Base-by-base conservation (phyloP, 1,284 basidiomycete genomes). In the Trametes versicolor region DNA sequence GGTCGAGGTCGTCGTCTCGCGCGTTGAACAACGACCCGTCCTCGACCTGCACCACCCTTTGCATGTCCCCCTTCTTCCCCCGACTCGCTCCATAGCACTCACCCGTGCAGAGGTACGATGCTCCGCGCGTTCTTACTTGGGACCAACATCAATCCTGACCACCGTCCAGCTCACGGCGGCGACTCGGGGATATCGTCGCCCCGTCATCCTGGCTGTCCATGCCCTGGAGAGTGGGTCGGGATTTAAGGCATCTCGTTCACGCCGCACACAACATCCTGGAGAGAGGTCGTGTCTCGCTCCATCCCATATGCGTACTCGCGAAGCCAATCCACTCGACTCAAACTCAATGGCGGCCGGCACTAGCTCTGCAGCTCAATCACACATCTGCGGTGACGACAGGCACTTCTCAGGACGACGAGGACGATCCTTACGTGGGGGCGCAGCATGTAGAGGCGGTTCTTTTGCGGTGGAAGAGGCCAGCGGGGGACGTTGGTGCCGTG, bases 121-220 rank as follows among this genome's bases (percentile, higher is more conserved):
- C 55, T 19, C 25, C 10, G 25, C 27, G 21, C 10, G 34, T 2
- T 37, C 41, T 56, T 23, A 13, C 21, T 34, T 15, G 43, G 37
- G 25, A 21, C 29, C 10, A 23, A 17, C 47, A 27, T 43, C 2
- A 49, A 12, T 23, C 43, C 58, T 66, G 17, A 65, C 55, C 15
- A n/a, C 2, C 56, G 13, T 63, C 52, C 65, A 71, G 69, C 64
- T 67, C 66, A 70, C 68, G 72, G 70, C 68, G 68, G 68, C 69
- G 69, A 67, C 73, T 74, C 71, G 77, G 73, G 76, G 72, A 72
- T 74, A 67, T 73, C 72, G 74, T 74, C 76, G 75, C 66, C 70
- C 70, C 73, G 69, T 76, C 79, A 71, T 70, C 76, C 82, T 82
- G 82, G 82, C 85, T 86, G 87, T 88, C 86, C 86, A 91, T 91